phyloP scores from a whole-genome alignment of 2,329 filamentous ascomycete species.

The Aureobasidium leucospermi region DNA sequence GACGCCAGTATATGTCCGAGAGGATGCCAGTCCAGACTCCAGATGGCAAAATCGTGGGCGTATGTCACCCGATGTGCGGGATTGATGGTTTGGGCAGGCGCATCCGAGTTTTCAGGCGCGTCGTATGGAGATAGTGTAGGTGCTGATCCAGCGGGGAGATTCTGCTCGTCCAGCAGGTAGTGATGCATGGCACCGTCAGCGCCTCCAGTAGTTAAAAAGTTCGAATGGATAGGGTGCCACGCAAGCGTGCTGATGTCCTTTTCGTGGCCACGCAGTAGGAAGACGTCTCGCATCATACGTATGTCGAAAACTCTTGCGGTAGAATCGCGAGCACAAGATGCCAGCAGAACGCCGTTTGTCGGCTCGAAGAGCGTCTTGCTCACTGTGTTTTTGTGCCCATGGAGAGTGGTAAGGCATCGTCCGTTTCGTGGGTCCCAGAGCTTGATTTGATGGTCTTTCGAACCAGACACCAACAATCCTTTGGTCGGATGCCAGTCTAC shows the following conservation, averaged over 20 bases:
- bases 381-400: slow-evolving; percentile 96
- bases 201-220: slow-evolving; percentile 82
- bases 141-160: slow-evolving; percentile 66
- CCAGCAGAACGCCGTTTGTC: slow-evolving; percentile 74
- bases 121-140: slow-evolving; percentile 77
- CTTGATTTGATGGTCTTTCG: slow-evolving; percentile 95
- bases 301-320: slow-evolving; percentile 91
- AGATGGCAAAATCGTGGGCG: slow-evolving; percentile 91
- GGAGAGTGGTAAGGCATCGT: slow-evolving; percentile 83
- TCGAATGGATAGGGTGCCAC: slow-evolving; percentile 90
- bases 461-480: slow-evolving; percentile 87
- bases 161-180: slow-evolving; percentile 93
- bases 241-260: slow-evolving; percentile 89
- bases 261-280: slow-evolving; percentile 85
- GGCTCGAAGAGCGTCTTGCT: slow-evolving; percentile 88
- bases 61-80: slow-evolving; percentile 81
- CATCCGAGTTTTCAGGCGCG: slow-evolving; percentile 67
- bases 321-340: slow-evolving; percentile 87
- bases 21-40: slow-evolving; percentile 97
- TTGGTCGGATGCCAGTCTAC: slow-evolving; percentile 98
- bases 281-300: slow-evolving; percentile 96
- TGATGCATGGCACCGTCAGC: slow-evolving; percentile 85
- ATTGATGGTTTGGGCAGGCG: slow-evolving; percentile 82
- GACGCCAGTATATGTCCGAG: slow-evolving; percentile 91
- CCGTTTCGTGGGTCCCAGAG: slow-evolving; percentile 95